Conservation (phyloP, 2,329 filamentous ascomycete species). For the Pseudopyrenochaeta lycopersici region DNA sequence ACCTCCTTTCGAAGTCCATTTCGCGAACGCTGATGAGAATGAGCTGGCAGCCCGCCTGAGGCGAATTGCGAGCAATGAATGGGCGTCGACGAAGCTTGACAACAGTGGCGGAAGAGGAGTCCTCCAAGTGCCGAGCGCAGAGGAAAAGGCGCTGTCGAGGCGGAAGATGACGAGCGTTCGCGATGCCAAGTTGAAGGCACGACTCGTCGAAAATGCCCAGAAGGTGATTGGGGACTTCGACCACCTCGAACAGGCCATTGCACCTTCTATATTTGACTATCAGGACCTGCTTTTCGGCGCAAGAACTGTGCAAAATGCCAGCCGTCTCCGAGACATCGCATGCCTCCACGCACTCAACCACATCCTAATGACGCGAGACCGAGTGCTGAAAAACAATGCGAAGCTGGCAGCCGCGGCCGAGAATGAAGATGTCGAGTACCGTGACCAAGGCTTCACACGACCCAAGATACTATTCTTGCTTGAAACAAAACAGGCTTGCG, state of each 20-base stretch:
- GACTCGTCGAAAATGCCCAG: slow-evolving; percentile 40
- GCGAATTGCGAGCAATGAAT: slow-evolving; percentile 58
- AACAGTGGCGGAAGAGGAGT: slow-evolving; percentile 37
- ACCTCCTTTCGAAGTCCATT: slow-evolving; percentile 85
- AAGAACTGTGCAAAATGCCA: slow-evolving; percentile 73
- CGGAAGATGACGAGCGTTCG: slow-evolving; percentile 33
- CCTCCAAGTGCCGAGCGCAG: slow-evolving; percentile 33
- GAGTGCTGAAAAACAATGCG: slow-evolving; percentile 90
- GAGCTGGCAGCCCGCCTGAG: slow-evolving; percentile 63
- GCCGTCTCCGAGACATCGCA: slow-evolving; percentile 73
- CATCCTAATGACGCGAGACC: slow-evolving; percentile 90
- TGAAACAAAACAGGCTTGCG: slow-evolving; percentile 87
- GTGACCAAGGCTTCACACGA: slow-evolving; percentile 94
- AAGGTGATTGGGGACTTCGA: slow-evolving; percentile 61
- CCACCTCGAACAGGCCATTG: slow-evolving; percentile 70
- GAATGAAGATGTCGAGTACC: slow-evolving; percentile 71
- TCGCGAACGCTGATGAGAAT: slow-evolving; percentile 72
- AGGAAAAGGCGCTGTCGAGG: slow-evolving; percentile 22
- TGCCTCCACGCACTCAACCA: slow-evolving; percentile 92
- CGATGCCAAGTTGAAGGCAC: slow-evolving; percentile 45
- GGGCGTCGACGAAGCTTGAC: slow-evolving; percentile 54
- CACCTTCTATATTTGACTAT: slow-evolving; percentile 81
- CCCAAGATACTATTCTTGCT: slow-evolving; percentile 92
- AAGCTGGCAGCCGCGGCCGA: slow-evolving; percentile 74
- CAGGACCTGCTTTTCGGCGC: slow-evolving; percentile 80